Evolutionary conservation across 805 yeast genomes (phyloP).

Genomic region (Cyberlindnera petersonii): DNA sequence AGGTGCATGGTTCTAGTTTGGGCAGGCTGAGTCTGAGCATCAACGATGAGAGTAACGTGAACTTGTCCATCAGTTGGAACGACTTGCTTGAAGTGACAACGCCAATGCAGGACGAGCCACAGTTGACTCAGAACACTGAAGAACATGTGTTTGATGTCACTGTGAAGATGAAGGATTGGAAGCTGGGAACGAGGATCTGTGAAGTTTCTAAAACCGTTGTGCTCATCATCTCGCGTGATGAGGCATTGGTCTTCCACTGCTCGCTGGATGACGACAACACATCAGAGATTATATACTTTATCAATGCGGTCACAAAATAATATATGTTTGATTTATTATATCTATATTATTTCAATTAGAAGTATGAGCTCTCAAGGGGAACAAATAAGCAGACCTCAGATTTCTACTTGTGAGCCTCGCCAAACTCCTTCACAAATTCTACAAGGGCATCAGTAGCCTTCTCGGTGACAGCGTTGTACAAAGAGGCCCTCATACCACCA

Average conservation of each 20-base stretch:
- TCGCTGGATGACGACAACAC: constrained; percentile 59
- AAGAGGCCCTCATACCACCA: constrained; percentile 93
- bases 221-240: constrained; percentile 51
- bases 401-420: constrained; percentile 35
- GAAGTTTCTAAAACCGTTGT: constrained; percentile 59
- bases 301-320: constrained; percentile 30
- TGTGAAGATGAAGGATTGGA: constrained; percentile 65
- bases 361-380: too few relatives aligned
- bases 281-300: constrained; percentile 62
- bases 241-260: constrained; percentile 64
- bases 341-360: constrained; percentile 23
- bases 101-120: constrained; percentile 25
- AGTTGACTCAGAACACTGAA: constrained; percentile 3
- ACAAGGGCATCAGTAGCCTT: constrained; percentile 14
- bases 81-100: constrained; percentile 40
- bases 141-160: constrained; percentile 42
- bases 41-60: constrained; percentile 48
- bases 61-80: constrained; percentile 58
- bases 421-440: constrained; percentile 14
- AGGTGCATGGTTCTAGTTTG: constrained; percentile 44
- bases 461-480: constrained; percentile 77
- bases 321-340: neutral
- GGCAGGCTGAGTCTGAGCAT: constrained; percentile 51
- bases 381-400: too few relatives aligned
- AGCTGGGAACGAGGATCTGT: constrained; percentile 55